A percentile compares a stretch with the other conserved stretches of the same genome.
phyloP scores from a whole-genome alignment of 75 land plant genomes.

The Selaginella moellendorffii region DNA sequence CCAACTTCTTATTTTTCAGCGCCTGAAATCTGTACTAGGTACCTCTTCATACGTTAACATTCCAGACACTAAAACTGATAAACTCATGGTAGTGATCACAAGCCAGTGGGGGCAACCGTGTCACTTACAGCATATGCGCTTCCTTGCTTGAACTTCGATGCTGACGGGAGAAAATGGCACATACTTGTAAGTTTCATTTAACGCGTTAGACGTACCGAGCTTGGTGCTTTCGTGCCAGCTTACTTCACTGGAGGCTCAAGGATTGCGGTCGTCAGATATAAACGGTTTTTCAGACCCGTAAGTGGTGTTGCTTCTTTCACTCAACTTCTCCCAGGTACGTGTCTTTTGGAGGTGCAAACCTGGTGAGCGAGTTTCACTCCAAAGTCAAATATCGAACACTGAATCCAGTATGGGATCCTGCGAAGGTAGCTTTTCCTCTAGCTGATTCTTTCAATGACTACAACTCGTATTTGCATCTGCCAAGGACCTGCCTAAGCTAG shows the following conservation, averaged over 20 bases:
- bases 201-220: not conserved
- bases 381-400: slow-evolving; percentile 33
- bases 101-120: slow-evolving; percentile 43
- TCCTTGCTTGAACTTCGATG: slow-evolving; percentile 25
- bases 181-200: slow-evolving; percentile 13
- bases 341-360: slow-evolving; percentile 35
- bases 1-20: slow-evolving; percentile 27
- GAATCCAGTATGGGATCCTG: slow-evolving; percentile 46
- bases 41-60: not conserved
- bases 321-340: slow-evolving; percentile 12
- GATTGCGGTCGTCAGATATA: slow-evolving; percentile 36
- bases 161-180: slow-evolving; percentile 34
- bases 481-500: slow-evolving; percentile 41
- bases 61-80: not conserved
- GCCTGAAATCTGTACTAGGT: slow-evolving; percentile 21
- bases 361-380: slow-evolving; percentile 24
- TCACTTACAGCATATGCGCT: slow-evolving; percentile 34
- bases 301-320: slow-evolving; percentile 6
- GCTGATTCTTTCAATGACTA: too few species aligned
- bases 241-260: slow-evolving; percentile 35
- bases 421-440: slow-evolving; percentile 25
- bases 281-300: slow-evolving; percentile 44
- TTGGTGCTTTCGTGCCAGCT: slow-evolving; percentile 14
- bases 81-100: slow-evolving; percentile 32
- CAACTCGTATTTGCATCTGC: too few species aligned